phyloP scores from a whole-genome alignment of 73 alveolate genomes.

The Paramecium octaurelia region DNA sequence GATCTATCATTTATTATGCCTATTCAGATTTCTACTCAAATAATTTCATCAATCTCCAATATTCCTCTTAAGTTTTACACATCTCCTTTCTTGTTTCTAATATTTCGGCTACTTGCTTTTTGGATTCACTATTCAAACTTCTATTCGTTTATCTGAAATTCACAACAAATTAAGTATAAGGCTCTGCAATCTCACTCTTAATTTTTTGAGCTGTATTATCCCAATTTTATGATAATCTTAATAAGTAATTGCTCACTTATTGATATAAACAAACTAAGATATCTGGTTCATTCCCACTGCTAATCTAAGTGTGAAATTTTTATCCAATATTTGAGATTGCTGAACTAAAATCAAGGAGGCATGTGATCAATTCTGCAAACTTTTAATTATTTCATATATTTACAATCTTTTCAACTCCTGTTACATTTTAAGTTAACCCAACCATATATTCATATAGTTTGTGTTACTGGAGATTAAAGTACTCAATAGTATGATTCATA shows the following conservation, averaged over 20 bases:
- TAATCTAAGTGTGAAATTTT: not conserved
- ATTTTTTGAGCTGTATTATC: not conserved
- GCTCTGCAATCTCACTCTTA: conserved; percentile 9
- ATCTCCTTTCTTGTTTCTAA: not conserved
- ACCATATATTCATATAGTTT: not conserved
- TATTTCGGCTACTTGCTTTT: not conserved
- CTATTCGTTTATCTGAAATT: conserved; percentile 38
- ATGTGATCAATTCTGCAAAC: not conserved
- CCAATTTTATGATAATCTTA: not conserved
- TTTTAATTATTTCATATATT: not conserved
- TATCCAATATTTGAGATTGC: not conserved
- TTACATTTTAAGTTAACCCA: conserved; percentile 22
- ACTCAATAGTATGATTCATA: conserved; percentile 34
- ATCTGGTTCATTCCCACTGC: conserved; percentile 31
- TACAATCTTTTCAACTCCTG: conserved; percentile 26
- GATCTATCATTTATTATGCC: conserved; percentile 11
- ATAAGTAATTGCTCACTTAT: conserved; percentile 29
- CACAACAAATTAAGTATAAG: not conserved
- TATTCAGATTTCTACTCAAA: not conserved
- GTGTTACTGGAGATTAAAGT: not conserved
- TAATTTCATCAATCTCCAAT: conserved; percentile 29
- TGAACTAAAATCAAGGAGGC: not conserved
- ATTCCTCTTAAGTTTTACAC: conserved; percentile 33
- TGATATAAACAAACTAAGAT: not conserved
- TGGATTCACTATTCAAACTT: not conserved